Conservation (phyloP, 257 asterid species). For the Oldenlandia corymbosa region DNA sequence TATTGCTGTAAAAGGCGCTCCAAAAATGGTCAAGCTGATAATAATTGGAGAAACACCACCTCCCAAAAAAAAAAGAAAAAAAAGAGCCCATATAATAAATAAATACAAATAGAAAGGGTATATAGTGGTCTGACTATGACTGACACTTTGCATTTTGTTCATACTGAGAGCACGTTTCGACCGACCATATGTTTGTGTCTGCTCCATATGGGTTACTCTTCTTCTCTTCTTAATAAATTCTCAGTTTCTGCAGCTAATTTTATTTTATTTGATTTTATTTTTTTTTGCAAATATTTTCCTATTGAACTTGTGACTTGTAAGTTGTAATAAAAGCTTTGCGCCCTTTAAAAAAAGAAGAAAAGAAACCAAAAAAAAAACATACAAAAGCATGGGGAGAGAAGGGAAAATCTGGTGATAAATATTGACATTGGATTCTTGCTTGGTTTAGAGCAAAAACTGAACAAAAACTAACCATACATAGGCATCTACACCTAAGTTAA, state of each 20-base stretch:
- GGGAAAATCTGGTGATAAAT: slow-evolving; percentile 5
- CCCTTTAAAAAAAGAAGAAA: background rate
- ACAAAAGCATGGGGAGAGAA: too few relatives aligned
- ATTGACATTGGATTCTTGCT: slow-evolving; percentile 9
- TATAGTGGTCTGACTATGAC: slow-evolving; percentile 1
- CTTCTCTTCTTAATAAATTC: background rate
- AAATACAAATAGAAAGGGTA: too few relatives aligned
- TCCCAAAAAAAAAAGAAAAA: too few relatives aligned
- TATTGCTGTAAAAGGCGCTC: too few relatives aligned
- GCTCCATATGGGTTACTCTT: background rate
- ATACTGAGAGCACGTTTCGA: slow-evolving; percentile 9
- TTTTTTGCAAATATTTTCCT: too few relatives aligned
- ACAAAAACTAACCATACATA: too few relatives aligned
- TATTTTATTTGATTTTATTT: too few relatives aligned
- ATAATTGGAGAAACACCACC: too few relatives aligned
- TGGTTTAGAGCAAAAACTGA: background rate
- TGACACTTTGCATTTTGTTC: background rate
- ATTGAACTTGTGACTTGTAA: background rate
- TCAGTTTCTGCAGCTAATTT: background rate
- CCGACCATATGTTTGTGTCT: slow-evolving; percentile 11
- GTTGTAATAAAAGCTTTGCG: background rate
- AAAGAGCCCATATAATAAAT: too few relatives aligned
- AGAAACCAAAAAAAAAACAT: background rate
- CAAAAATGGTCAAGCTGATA: background rate
- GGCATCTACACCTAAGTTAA: background rate